Evolutionary conservation across 2,329 filamentous ascomycete genomes (phyloP), one percentile per base, ranked within the genome.

Genomic region (Fusarium armeniacum): DNA sequence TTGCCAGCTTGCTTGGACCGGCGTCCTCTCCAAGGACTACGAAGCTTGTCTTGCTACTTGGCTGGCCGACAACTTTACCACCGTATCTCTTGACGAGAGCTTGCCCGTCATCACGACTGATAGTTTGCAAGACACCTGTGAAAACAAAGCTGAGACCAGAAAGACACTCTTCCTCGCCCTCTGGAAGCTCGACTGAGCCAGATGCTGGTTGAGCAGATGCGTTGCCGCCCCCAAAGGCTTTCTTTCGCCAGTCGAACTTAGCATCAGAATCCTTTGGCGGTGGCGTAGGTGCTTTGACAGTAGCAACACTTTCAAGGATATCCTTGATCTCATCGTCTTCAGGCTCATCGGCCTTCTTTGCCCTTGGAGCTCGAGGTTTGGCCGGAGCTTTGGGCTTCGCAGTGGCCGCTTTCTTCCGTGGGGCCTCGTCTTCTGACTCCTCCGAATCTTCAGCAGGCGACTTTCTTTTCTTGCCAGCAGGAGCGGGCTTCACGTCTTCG

Each of bases 141-240:
- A 99, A 99, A 30, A 99, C 96, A 76, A 99, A 99, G 0, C 89
- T 92, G 58, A 98, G 84, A 0, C 97, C 96, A 57, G 90, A 90
- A 58, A 99, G 86, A 77, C 96, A 99, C 73, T 98, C 97, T 13
- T 96, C 93, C 54, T 90, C 90, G 10, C 96, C 96, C 22, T 88
- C 86, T 1, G 96, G 96, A 51, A 98, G 82, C 18, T 97, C 93
- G 32, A 84, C 88, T 12, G 85, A 82, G 13, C 89, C 89, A 24
- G 87, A 84, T 50, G 87, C 86, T 20, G 93, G 88, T 22, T 89
- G 87, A 13, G 76, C 80, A 4, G 88, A 87, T 18, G 88, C 82
- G 77, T 87, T 90, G 61, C 84, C 88, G 18, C 86, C 88, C 58
- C 88, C 84, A 73, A 84, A 79, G 62, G 78, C 81, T 28, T 83